These are phyloP conservation scores for Phytophthora podocarpi DNA, from an alignment of 352 stramenopile species.

Conservation along the genomic window DNA sequence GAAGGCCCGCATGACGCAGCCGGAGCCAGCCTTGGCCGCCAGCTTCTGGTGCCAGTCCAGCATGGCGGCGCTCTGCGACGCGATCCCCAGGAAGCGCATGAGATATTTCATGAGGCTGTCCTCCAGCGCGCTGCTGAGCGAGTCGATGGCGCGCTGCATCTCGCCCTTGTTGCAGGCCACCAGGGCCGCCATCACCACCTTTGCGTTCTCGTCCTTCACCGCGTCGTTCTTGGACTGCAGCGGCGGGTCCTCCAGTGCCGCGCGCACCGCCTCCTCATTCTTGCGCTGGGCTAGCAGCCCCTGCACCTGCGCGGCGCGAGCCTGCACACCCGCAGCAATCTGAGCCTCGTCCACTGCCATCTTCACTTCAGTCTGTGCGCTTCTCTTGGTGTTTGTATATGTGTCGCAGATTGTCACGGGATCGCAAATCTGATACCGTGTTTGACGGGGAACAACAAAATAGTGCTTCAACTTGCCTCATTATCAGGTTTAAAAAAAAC, in stretches of 20 bases:
- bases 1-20: slow-evolving; percentile 89
- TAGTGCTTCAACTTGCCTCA: slow-evolving; percentile 30
- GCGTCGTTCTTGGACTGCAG: slow-evolving; percentile 64
- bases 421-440: slow-evolving; percentile 21
- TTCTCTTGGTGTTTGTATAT: slow-evolving; percentile 14
- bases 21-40: slow-evolving; percentile 78
- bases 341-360: slow-evolving; percentile 70
- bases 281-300: slow-evolving; percentile 75
- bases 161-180: slow-evolving; percentile 89
- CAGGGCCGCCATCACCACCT: slow-evolving; percentile 76
- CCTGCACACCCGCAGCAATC: slow-evolving; percentile 58
- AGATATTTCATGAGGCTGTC: slow-evolving; percentile 92
- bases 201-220: slow-evolving; percentile 78
- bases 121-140: slow-evolving; percentile 65
- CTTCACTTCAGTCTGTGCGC: slow-evolving; percentile 7
- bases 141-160: slow-evolving; percentile 84
- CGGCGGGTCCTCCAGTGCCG: slow-evolving; percentile 76
- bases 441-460: slow-evolving; percentile 14
- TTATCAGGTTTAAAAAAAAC: no score
- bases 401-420: slow-evolving; percentile 17
- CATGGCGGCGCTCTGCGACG: slow-evolving; percentile 79
- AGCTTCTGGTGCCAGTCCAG: slow-evolving; percentile 92
- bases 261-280: slow-evolving; percentile 81
- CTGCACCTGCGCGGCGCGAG: slow-evolving; percentile 69
- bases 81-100: slow-evolving; percentile 74